phyloP scores from a whole-genome alignment of 1,284 basidiomycete genomes.

The Xerocomus minutiporus region DNA sequence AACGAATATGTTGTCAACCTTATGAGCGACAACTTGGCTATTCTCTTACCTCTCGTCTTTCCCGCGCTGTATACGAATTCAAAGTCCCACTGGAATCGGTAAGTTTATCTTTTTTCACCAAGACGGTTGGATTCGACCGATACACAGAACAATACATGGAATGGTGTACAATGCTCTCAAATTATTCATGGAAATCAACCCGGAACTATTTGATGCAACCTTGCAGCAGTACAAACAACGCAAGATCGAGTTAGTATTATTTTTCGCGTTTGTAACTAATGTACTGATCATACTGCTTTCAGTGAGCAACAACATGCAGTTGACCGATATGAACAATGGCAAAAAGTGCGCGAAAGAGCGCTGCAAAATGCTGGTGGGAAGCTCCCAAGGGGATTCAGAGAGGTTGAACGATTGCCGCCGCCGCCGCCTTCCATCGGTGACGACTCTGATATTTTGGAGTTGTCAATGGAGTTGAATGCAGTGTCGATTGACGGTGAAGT shows the following conservation, averaged over 20 bases:
- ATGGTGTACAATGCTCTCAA: constrained; percentile 99
- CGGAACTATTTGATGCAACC: constrained; percentile 90
- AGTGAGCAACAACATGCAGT: constrained; percentile 84
- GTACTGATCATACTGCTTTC: constrained; percentile 12
- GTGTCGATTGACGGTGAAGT: constrained; percentile 76
- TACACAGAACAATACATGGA: constrained; percentile 87
- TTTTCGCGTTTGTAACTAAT: constrained; percentile 5
- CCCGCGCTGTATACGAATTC: constrained; percentile 97
- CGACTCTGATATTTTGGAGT: constrained; percentile 79
- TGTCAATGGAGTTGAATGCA: constrained; percentile 83
- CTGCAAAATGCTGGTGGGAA: constrained; percentile 65
- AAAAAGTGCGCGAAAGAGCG: constrained; percentile 72
- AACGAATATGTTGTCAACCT: constrained; percentile 99
- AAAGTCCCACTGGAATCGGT: constrained; percentile 98
- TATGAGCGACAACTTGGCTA: constrained; percentile 92
- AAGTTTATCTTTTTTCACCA: constrained; percentile 31
- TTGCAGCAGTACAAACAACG: constrained; percentile 93
- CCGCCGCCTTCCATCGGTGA: constrained; percentile 75
- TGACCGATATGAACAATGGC: constrained; percentile 80
- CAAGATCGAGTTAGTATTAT: constrained; percentile 66
- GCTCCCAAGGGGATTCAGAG: constrained; percentile 61
- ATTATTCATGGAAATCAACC: constrained; percentile 99
- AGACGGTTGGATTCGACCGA: constrained; percentile 11
- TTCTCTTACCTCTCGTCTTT: constrained; percentile 95
- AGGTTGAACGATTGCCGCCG: constrained; percentile 64